Evolutionary conservation across 2,329 filamentous ascomycete genomes (phyloP).

Genomic region (Tympanopsis confertula): DNA sequence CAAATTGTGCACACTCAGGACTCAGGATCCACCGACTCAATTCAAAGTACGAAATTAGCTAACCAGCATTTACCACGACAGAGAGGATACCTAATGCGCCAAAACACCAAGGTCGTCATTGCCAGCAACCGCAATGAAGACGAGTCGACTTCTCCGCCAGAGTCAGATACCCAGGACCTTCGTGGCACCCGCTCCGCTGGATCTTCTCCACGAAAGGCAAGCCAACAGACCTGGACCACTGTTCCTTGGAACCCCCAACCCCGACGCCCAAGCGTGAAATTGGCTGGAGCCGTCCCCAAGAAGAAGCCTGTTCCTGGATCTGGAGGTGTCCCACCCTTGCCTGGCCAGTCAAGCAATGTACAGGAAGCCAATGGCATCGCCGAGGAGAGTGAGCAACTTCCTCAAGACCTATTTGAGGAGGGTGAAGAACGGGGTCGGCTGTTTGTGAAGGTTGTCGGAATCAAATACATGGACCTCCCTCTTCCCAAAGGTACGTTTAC

Average conservation of each 20-base stretch:
- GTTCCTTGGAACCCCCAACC: conserved; percentile 93
- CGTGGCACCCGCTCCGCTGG: conserved; percentile 48
- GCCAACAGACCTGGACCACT: conserved; percentile 82
- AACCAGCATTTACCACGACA: conserved; percentile 60
- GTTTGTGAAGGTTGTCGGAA: conserved; percentile 97
- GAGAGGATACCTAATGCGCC: conserved; percentile 97
- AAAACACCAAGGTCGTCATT: conserved; percentile 93
- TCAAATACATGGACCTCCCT: conserved; percentile 88
- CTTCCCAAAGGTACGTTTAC: conserved; percentile 70
- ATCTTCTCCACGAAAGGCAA: conserved; percentile 62
- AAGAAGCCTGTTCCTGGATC: not conserved
- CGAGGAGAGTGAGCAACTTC: conserved; percentile 50
- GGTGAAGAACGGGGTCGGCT: conserved; percentile 78
- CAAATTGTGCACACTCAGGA: conserved; percentile 7
- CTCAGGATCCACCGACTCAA: conserved; percentile 8
- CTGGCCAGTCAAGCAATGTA: conserved; percentile 76
- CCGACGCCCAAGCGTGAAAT: conserved; percentile 52
- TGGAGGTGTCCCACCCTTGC: conserved; percentile 69
- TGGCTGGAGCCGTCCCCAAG: conserved; percentile 40
- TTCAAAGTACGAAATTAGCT: conserved; percentile 22
- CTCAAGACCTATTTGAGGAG: conserved; percentile 54
- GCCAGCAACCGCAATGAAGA: conserved; percentile 65
- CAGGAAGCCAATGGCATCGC: conserved; percentile 51
- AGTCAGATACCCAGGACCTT: conserved; percentile 25
- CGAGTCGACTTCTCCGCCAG: not conserved